Percentiles rank a stretch among this genome's conserved stretches.
phyloP scores from a whole-genome alignment of 305 asterid genomes.

The Fraxinus platypoda region DNA sequence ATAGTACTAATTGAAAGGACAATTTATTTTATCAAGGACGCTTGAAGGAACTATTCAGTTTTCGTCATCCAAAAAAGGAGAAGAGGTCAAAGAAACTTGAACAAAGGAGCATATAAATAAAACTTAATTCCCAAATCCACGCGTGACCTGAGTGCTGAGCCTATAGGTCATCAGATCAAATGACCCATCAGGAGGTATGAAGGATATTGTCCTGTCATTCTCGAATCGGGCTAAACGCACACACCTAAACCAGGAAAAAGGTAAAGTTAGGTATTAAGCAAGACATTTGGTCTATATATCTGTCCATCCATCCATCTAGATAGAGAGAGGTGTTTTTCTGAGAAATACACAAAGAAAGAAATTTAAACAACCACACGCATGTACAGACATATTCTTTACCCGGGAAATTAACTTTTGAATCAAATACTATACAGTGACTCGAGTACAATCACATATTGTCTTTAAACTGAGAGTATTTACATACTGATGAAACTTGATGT shows the following conservation, averaged over 20 bases:
- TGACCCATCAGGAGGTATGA: slow-evolving; percentile 95
- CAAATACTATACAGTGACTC: slow-evolving; percentile 7
- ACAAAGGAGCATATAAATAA: slow-evolving; percentile 1
- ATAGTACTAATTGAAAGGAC: neutral
- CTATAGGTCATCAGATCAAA: slow-evolving; percentile 99
- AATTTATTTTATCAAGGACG: neutral
- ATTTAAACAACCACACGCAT: neutral
- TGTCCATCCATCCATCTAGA: neutral
- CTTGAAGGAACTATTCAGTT: neutral
- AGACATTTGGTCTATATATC: neutral
- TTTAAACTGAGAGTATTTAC: slow-evolving; percentile 23
- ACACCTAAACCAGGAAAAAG: slow-evolving; percentile 52
- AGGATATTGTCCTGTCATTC: slow-evolving; percentile 89
- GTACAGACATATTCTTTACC: neutral
- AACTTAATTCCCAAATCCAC: neutral
- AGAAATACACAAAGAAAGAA: neutral
- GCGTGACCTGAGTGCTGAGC: slow-evolving; percentile 86
- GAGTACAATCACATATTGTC: slow-evolving; percentile 1
- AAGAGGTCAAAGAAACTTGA: slow-evolving; percentile 14
- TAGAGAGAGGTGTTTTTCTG: slow-evolving; percentile 2
- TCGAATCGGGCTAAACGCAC: slow-evolving; percentile 95
- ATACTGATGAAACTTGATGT: slow-evolving; percentile 97
- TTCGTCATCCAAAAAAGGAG: neutral
- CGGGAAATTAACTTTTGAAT: neutral
- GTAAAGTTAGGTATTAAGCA: slow-evolving; percentile 21